Evolutionary conservation across 176 grass and related monocot genomes (phyloP).

Genomic region (Metroxylon sagu): DNA sequence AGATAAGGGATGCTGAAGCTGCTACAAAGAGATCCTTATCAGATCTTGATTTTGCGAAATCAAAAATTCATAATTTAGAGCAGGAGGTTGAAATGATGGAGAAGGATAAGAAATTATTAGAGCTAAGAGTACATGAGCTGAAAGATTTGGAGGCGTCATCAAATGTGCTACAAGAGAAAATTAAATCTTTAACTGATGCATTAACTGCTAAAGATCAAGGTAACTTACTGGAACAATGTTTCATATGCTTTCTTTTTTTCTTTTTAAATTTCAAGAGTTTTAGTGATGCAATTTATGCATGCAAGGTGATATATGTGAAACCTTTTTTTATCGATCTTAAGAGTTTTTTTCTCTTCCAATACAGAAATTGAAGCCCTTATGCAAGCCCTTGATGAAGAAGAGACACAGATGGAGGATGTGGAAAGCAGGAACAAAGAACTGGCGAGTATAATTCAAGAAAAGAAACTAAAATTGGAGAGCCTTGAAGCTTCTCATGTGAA

Average conservation of each 20-base stretch:
- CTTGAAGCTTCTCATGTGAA: conserved; percentile 75
- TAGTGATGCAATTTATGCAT: neutral
- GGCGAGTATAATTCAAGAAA: conserved; percentile 61
- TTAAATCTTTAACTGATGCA: conserved; percentile 56
- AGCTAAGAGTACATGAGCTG: conserved; percentile 43
- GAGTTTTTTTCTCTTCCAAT: conserved; percentile 12
- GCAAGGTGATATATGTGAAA: neutral
- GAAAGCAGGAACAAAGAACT: conserved; percentile 60
- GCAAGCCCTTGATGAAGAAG: conserved; percentile 98
- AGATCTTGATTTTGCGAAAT: conserved; percentile 42
- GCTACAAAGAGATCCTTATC: conserved; percentile 35
- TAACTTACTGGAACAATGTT: conserved; percentile 12
- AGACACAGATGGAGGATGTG: conserved; percentile 70
- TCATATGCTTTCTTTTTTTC: neutral
- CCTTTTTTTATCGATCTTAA: neutral
- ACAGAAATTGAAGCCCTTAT: conserved; percentile 90
- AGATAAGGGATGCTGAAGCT: conserved; percentile 63
- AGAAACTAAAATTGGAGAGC: conserved; percentile 54
- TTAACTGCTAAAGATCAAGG: conserved; percentile 90
- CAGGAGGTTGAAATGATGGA: conserved; percentile 57
- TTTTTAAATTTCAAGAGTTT: neutral
- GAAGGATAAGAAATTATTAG: conserved; percentile 51
- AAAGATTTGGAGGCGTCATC: conserved; percentile 45
- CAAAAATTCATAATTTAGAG: conserved; percentile 50
- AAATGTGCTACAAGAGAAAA: conserved; percentile 48